Conservation (phyloP, 192 early-diverging fungal genomes). For the Gaertneriomyces sp. region DNA sequence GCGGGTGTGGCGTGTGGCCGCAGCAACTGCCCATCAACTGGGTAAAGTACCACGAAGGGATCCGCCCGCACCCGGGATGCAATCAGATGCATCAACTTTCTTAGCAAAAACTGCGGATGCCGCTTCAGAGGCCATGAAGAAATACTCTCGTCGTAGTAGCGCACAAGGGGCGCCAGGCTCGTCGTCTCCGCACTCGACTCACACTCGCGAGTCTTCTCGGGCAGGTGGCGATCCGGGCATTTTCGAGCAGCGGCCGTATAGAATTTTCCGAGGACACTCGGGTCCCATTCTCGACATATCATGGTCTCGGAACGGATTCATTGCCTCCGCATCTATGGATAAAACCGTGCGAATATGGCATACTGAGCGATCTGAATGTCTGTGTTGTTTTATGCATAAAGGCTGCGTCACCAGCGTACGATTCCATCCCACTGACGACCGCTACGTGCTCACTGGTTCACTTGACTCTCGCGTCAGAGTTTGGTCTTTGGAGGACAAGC, state of each 20-base stretch:
- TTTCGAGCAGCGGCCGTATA: slow-evolving; percentile 49
- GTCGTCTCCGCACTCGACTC: neutral
- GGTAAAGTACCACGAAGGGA: neutral
- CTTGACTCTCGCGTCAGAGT: slow-evolving; percentile 74
- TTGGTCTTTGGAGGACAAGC: slow-evolving; percentile 79
- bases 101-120: neutral
- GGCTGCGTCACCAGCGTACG: slow-evolving; percentile 75
- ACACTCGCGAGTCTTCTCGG: neutral
- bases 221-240: slow-evolving; percentile 3
- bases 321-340: slow-evolving; percentile 78
- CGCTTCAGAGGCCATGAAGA: too few relatives aligned
- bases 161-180: neutral
- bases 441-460: slow-evolving; percentile 75
- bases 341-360: slow-evolving; percentile 86
- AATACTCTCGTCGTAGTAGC: neutral
- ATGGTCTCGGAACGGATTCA: slow-evolving; percentile 63
- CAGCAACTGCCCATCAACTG: slow-evolving; percentile 23
- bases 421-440: slow-evolving; percentile 82
- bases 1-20: slow-evolving; percentile 54
- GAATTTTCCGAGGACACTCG: slow-evolving; percentile 71
- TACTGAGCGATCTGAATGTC: slow-evolving; percentile 61
- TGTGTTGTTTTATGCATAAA: slow-evolving; percentile 75
- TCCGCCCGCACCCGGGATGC: neutral
- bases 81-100: neutral
- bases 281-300: slow-evolving; percentile 61